phyloP scores from a whole-genome alignment of 768 basidiomycete species.

The Collybiopsis luxurians region DNA sequence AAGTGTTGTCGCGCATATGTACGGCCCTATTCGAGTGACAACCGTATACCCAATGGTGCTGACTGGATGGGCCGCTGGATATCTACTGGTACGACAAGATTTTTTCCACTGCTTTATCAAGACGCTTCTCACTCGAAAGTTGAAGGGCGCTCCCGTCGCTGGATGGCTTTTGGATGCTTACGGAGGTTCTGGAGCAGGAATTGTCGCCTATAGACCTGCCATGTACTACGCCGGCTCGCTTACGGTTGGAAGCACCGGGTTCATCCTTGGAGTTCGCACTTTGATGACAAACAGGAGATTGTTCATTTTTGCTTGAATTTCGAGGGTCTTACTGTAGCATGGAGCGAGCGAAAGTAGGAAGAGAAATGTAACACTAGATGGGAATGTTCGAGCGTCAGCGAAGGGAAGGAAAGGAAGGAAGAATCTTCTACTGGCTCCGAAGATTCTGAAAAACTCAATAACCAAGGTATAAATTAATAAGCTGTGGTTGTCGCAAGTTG shows the following conservation, averaged over 20 bases:
- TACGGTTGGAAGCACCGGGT: constrained; percentile 1
- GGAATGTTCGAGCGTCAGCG: too few relatives aligned
- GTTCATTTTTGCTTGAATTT: background rate
- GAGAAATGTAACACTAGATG: too few relatives aligned
- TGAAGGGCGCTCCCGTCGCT: background rate
- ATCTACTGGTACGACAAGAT: background rate
- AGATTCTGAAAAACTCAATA: too few relatives aligned
- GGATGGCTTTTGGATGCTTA: constrained; percentile 3
- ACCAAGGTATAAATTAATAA: too few relatives aligned
- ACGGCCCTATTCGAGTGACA: constrained; percentile 24
- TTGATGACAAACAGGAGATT: background rate
- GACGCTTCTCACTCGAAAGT: background rate
- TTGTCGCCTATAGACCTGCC: background rate
- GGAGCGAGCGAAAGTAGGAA: too few relatives aligned
- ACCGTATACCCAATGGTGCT: constrained; percentile 31
- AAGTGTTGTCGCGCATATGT: constrained; percentile 25
- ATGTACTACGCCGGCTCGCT: constrained; percentile 4
- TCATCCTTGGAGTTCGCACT: background rate
- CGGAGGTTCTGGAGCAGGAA: background rate
- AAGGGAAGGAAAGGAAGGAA: too few relatives aligned
- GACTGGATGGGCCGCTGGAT: constrained; percentile 28
- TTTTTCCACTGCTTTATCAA: background rate
- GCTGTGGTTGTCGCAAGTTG: too few relatives aligned
- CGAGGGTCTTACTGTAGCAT: too few relatives aligned
- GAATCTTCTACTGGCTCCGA: too few relatives aligned